These are phyloP conservation scores for Globisporangium canariense DNA, from an alignment of 352 stramenopile species.

Conservation along the genomic window DNA sequence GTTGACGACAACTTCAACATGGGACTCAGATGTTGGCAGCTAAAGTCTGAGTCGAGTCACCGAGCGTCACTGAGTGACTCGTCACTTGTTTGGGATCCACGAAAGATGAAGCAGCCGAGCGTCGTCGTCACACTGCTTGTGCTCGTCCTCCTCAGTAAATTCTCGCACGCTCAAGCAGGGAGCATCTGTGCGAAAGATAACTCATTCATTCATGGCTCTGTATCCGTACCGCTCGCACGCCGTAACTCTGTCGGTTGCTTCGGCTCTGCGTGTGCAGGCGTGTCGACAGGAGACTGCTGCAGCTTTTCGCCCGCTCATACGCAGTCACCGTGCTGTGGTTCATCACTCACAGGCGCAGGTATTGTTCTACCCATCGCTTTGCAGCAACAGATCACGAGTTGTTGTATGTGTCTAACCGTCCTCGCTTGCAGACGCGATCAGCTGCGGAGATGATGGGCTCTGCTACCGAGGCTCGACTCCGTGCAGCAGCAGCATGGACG, in stretches of 20 bases:
- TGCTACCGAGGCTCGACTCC: constrained; percentile 21
- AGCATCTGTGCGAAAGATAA: not conserved
- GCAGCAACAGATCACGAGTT: not conserved
- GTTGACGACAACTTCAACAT: not conserved
- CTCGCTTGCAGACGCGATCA: constrained; percentile 18
- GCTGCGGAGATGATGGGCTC: constrained; percentile 23
- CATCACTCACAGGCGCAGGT: constrained; percentile 22
- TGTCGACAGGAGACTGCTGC: constrained; percentile 29
- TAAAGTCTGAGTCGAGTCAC: constrained; percentile 2
- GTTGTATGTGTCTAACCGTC: not conserved
- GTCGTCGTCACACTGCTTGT: not conserved
- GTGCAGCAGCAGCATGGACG: constrained; percentile 32
- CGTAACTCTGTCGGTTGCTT: not conserved
- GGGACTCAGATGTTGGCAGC: not conserved
- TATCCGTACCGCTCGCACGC: not conserved
- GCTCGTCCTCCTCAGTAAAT: not conserved
- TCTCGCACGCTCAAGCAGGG: too few species aligned
- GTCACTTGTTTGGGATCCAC: too few species aligned
- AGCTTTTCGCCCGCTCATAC: constrained; percentile 24
- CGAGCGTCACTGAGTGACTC: too few species aligned
- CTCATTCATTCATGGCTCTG: not conserved
- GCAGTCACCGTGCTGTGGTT: constrained; percentile 25
- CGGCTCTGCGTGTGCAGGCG: constrained; percentile 14
- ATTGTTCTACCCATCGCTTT: not conserved
- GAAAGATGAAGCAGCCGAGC: not conserved